phyloP scores from a whole-genome alignment of 139 green algal species.

The Asterochloris erici region DNA sequence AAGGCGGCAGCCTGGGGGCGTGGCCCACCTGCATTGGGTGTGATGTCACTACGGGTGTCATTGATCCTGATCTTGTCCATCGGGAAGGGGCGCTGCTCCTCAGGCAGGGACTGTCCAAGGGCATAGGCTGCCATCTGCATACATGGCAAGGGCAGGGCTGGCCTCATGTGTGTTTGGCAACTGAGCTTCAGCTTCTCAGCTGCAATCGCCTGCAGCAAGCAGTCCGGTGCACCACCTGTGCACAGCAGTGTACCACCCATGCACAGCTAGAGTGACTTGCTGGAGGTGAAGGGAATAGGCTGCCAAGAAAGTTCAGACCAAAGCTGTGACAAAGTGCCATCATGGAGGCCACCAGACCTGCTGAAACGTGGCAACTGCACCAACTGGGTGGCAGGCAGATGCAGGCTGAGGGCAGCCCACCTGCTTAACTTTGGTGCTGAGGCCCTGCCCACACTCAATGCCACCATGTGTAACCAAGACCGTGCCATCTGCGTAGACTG shows the following conservation, averaged over 20 bases:
- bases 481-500: slow-evolving; percentile 28
- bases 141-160: not conserved
- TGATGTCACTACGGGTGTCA: slow-evolving; percentile 32
- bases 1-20: too few species aligned
- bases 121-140: slow-evolving; percentile 35
- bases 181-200: too few species aligned
- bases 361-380: not conserved
- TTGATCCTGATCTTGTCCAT: slow-evolving; percentile 32
- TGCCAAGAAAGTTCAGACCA: too few species aligned
- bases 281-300: too few species aligned
- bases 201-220: too few species aligned
- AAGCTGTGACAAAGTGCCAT: too few species aligned
- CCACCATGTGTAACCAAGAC: slow-evolving; percentile 28
- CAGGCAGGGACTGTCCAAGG: slow-evolving; percentile 33
- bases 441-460: slow-evolving; percentile 51
- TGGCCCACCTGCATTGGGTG: slow-evolving; percentile 22
- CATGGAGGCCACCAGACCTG: too few species aligned
- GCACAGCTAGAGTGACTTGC: too few species aligned
- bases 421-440: slow-evolving; percentile 62
- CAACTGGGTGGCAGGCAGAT: not conserved
- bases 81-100: slow-evolving; percentile 30
- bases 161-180: not conserved
- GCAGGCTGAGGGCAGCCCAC: not conserved
- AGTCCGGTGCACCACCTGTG: too few species aligned
- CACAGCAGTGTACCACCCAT: too few species aligned